These are phyloP conservation scores for Fusarium sp. DNA, from an alignment of 2,329 filamentous ascomycete species.

Conservation along the genomic window DNA sequence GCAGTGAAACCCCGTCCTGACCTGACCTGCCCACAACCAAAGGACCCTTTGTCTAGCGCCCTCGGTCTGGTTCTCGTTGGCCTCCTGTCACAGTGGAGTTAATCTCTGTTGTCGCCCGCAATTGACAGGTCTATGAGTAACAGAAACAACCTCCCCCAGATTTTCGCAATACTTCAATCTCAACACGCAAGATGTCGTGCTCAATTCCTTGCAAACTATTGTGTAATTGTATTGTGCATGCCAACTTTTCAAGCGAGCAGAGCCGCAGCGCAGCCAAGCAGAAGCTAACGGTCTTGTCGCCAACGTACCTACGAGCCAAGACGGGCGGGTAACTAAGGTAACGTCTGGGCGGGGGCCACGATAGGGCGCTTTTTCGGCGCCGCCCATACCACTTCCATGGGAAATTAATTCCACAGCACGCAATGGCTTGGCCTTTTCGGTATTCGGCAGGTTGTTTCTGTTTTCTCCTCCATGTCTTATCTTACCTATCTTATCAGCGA, in stretches of 20 bases:
- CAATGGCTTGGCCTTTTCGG: constrained; percentile 5
- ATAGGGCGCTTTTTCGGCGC: constrained; percentile 14
- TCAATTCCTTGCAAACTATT: constrained; percentile 10
- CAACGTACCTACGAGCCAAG: constrained; percentile 6
- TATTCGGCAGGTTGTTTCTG: neutral
- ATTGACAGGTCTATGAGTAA: neutral
- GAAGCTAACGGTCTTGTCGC: neutral
- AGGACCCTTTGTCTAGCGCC: constrained; percentile 40
- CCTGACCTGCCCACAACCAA: neutral
- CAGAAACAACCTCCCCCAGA: neutral
- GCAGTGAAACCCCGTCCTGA: constrained; percentile 6
- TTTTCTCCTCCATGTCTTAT: neutral
- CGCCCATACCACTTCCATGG: neutral
- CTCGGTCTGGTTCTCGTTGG: neutral
- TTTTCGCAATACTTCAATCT: neutral
- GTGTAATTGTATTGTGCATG: neutral
- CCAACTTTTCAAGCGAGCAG: neutral
- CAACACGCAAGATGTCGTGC: constrained; percentile 21
- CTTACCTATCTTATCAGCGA: neutral
- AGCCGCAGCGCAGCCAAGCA: constrained; percentile 9
- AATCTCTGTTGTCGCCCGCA: neutral
- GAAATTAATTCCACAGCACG: constrained; percentile 8
- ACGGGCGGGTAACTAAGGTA: neutral
- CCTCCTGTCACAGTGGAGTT: neutral
- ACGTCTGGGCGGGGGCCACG: neutral